Evolutionary conservation across 2,329 filamentous ascomycete species (phyloP), one percentile per base, ranked within the genome.

Genomic region (Sclerotinia minor): DNA sequence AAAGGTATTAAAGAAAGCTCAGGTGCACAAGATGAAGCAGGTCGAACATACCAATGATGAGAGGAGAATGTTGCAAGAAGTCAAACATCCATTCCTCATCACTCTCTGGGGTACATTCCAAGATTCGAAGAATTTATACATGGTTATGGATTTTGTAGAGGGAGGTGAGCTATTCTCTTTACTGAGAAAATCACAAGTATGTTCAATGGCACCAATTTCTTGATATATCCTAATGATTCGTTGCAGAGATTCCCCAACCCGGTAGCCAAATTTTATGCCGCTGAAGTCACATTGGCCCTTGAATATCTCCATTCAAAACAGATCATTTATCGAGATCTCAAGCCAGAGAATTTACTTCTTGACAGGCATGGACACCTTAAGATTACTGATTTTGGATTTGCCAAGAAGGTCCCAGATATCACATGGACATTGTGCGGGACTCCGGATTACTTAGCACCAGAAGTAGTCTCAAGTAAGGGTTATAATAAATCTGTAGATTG

Each of bases 91-190:
- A 17, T 99, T 99, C 81, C 84, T 99, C 71, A 95, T 99, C 78
- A 99, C 95, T 1, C 84, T 99, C 52, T 99, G 95, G 95, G 95
- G 95, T 68, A 99, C 95, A 13, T 99, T 98, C 79, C 94, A 98
- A 78, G 95, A 99, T 77, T 86, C 89, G 63, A 93, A 89, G 81
- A 98, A 97, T 78, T 83, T 99, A 47, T 99, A 99, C 85, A 99
- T 99, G 95, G 95, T 99, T 76, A 99, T 99, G 95, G 95, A 99
- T 80, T 99, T 99, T 82, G 94, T 99, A 65, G 95, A 99, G 80
- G 95, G 95, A 73, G 95, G 95, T 76, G 95, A 99, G 83, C 84
- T 99, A 66, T 99, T 99, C 79, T 98, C 94, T 73, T 81, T 99
- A 75, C 83, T 99, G 75, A 87, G 95, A 75, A 98, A 99, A 80